Percentiles rank a stretch among this genome's conserved stretches.
Conservation (phyloP, 148 eudicot genomes). For the Polygonum aviculare region DNA sequence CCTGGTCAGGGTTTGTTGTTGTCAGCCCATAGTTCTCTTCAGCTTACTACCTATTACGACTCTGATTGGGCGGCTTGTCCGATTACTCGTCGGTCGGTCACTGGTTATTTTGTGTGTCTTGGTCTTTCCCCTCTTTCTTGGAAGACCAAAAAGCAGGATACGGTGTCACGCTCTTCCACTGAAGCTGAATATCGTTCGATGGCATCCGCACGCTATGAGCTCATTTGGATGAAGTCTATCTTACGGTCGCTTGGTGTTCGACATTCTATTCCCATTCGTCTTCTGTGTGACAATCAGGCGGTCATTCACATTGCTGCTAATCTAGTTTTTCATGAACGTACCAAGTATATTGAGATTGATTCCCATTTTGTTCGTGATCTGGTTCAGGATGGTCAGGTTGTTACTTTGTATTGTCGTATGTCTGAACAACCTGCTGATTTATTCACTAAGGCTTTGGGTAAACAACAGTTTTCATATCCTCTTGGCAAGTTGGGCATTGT, state of each 20-base stretch:
- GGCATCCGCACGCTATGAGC: background rate
- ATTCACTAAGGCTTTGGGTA: background rate
- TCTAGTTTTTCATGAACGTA: too few species aligned
- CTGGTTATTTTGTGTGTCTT: background rate
- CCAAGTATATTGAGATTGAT: too few species aligned
- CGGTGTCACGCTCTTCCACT: background rate
- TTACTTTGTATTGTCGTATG: too few species aligned
- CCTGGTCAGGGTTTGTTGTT: too few species aligned
- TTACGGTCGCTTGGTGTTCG: background rate
- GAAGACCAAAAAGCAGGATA: background rate
- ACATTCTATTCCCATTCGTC: background rate
- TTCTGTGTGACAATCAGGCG: background rate
- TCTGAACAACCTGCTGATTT: background rate
- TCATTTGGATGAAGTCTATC: background rate
- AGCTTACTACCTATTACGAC: too few species aligned
- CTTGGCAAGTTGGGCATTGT: slow-evolving; percentile 1
- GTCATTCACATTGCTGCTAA: too few species aligned
- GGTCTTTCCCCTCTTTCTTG: background rate
- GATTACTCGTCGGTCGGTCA: background rate
- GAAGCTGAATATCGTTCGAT: background rate
- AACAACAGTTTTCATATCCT: background rate
- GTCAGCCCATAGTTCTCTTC: too few species aligned
- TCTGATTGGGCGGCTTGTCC: background rate
- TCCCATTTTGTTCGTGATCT: too few species aligned
- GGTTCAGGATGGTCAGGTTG: too few species aligned